phyloP scores from a whole-genome alignment of 352 stramenopile species.

The Phytophthora pseudosyringae region DNA sequence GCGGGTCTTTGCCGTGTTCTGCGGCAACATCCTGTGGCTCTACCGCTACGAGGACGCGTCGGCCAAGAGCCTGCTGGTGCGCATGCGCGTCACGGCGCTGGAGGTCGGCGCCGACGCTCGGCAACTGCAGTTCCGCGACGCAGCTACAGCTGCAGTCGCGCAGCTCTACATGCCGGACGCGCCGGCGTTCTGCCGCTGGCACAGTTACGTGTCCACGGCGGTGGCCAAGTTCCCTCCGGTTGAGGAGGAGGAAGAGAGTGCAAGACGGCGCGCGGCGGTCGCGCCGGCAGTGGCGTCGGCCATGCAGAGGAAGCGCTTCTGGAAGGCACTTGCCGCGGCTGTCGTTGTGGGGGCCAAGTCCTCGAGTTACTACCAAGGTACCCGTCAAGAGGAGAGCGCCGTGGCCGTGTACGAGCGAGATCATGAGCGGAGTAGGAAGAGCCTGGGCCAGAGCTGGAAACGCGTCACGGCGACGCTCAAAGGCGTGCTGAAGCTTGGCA shows the following conservation, averaged over 20 bases:
- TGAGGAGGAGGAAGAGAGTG: slow-evolving; percentile 14
- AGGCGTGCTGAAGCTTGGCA: slow-evolving; percentile 17
- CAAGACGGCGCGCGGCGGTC: slow-evolving; percentile 1
- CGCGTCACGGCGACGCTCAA: slow-evolving; percentile 20
- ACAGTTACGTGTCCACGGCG: slow-evolving; percentile 28
- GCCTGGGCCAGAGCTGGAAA: slow-evolving; percentile 29
- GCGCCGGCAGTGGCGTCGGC: slow-evolving; percentile 11
- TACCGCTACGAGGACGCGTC: slow-evolving; percentile 54
- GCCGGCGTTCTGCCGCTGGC: slow-evolving; percentile 28
- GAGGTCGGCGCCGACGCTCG: slow-evolving; percentile 18
- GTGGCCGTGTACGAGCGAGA: slow-evolving; percentile 9
- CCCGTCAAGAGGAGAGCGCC: slow-evolving; percentile 3
- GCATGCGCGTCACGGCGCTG: slow-evolving; percentile 31
- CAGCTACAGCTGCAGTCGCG: slow-evolving; percentile 5
- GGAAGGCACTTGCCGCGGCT: slow-evolving; percentile 21
- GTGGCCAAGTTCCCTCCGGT: slow-evolving; percentile 17
- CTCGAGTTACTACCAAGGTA: slow-evolving; percentile 7
- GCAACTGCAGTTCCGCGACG: slow-evolving; percentile 34
- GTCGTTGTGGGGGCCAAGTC: slow-evolving; percentile 8
- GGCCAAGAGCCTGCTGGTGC: slow-evolving; percentile 39
- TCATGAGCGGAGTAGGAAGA: slow-evolving; percentile 12
- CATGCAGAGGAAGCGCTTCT: slow-evolving; percentile 32
- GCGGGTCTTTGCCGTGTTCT: slow-evolving; percentile 54
- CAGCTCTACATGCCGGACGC: slow-evolving; percentile 39
- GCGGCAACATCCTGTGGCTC: slow-evolving; percentile 39